These are phyloP conservation scores for Geotrichum aggregatum DNA, from an alignment of 1,139 yeast genomes.

Conservation along the genomic window DNA sequence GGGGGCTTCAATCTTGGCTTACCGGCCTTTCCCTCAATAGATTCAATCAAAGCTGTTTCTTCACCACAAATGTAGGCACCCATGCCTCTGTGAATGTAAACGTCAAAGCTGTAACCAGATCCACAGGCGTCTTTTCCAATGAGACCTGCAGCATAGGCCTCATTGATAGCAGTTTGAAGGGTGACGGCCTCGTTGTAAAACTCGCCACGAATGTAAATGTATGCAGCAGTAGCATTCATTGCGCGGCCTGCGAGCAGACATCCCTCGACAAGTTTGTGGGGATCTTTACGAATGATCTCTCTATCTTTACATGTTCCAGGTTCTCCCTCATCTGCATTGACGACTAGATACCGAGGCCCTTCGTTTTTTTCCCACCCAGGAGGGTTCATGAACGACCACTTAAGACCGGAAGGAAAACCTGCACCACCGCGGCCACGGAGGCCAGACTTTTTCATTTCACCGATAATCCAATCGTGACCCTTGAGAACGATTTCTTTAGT, in stretches of 20 bases:
- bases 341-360: slow-evolving; percentile 82
- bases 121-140: slow-evolving; percentile 84
- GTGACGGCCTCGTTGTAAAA: slow-evolving; percentile 72
- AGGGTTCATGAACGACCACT: slow-evolving; percentile 92
- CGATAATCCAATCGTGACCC: slow-evolving; percentile 85
- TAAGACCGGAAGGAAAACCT: slow-evolving; percentile 84
- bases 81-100: slow-evolving; percentile 82
- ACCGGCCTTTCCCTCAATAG: slow-evolving; percentile 86
- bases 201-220: slow-evolving; percentile 85
- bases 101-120: slow-evolving; percentile 76
- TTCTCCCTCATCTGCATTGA: slow-evolving; percentile 91
- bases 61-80: slow-evolving; percentile 91
- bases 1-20: slow-evolving; percentile 92
- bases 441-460: slow-evolving; percentile 78
- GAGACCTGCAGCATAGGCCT: slow-evolving; percentile 75
- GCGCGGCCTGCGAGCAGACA: slow-evolving; percentile 84
- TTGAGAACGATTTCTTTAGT: slow-evolving; percentile 77
- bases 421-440: slow-evolving; percentile 92
- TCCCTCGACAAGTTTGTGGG: slow-evolving; percentile 85
- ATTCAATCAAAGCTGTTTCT: slow-evolving; percentile 83
- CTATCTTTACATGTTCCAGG: slow-evolving; percentile 92
- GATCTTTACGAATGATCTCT: slow-evolving; percentile 84
- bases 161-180: slow-evolving; percentile 75
- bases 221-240: slow-evolving; percentile 90
- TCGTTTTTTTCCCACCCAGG: slow-evolving; percentile 88